Evolutionary conservation across 257 asterid species (phyloP).

Genomic region (Solanum ahanhuiri): DNA sequence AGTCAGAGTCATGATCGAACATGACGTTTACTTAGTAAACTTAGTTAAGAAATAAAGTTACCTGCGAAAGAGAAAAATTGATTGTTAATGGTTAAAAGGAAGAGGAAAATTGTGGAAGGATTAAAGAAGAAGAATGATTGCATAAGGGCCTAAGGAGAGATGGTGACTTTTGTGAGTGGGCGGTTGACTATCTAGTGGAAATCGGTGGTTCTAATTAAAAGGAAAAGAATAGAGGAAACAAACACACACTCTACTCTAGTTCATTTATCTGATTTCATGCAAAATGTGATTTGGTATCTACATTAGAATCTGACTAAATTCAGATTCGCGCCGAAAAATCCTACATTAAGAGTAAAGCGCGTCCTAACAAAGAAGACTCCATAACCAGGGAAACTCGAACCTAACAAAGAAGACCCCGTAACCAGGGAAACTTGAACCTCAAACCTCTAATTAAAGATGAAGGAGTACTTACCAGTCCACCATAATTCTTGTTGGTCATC

Average conservation of each 20-base stretch:
- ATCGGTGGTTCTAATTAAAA: neutral
- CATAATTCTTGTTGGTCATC: neutral
- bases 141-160: neutral
- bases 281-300: neutral
- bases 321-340: fast-evolving
- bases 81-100: neutral
- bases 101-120: neutral
- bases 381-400: too few species aligned
- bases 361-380: too few species aligned
- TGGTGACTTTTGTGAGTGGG: neutral
- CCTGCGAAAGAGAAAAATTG: too few species aligned
- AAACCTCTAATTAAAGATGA: too few species aligned
- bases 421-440: too few species aligned
- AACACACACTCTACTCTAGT: neutral
- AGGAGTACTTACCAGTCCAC: neutral
- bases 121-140: neutral
- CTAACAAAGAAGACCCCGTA: too few species aligned
- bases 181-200: neutral
- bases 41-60: too few species aligned
- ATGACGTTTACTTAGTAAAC: too few species aligned
- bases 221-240: neutral
- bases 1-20: too few species aligned
- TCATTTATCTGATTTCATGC: neutral
- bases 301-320: too few species aligned
- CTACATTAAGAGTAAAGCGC: too few species aligned